Evolutionary conservation across 352 stramenopile species (phyloP), one percentile per base, ranked within the genome.

Genomic region (Pythium periplocum): DNA sequence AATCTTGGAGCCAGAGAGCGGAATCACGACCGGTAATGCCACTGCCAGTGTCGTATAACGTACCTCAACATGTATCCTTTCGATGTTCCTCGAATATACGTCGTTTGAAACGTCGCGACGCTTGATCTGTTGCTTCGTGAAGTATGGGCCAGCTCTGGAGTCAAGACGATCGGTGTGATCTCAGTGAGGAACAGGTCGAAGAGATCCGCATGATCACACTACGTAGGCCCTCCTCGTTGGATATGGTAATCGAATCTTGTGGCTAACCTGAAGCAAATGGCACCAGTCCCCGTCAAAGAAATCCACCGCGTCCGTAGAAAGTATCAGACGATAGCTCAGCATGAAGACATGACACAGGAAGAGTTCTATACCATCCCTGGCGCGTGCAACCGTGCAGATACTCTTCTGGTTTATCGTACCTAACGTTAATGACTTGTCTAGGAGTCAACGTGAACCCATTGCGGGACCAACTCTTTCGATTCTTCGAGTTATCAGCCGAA

Each of bases 181-280:
- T 87, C 26, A 76, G 52, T 44, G 72, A 83, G 8, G 77, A 87
- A 41, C 65, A 76, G 59, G 56, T 84, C 17, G 72, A 87, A 45
- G 76, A 84, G 45, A 70, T 82, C 42, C 65, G 61, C 49, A 85
- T 87, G 76, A 64, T 79, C 57, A 85, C 74, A 4, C 69, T 73
- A 33, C 53, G 76, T 87, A 54, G 17, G 68, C 11, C 26, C n/a
- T 41, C 39, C 41, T 50, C 39, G 34, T 11, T 12, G 30, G 7
- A 10, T 48, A 4, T 51, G 34, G 35, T 6, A 8, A 41, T 54
- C n/a, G 10, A 40, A 32, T 17, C 4, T 34, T 49, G 11, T 26
- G 17, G 17, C 17, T 26, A 26, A 26, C 17, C 17, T 26, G 17
- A 26, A 26, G 17, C 17, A 26, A 26, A 26, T 26, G 17, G 35